Percentiles rank a stretch among this genome's conserved stretches.
These are phyloP conservation scores for Saccharum spontaneum DNA, from an alignment of 176 grass and related monocot genomes.

Conservation along the genomic window DNA sequence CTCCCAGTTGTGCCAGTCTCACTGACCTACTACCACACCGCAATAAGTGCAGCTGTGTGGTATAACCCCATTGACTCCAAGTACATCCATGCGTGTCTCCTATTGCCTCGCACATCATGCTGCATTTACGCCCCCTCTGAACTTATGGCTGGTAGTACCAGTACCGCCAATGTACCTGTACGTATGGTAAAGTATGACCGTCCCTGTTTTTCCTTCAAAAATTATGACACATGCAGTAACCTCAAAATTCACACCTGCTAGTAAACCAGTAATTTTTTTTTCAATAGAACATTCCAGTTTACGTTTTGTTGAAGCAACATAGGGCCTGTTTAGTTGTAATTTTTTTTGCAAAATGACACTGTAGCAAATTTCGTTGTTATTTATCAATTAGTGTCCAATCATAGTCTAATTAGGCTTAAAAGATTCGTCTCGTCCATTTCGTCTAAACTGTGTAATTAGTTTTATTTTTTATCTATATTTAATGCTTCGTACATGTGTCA, in stretches of 20 bases:
- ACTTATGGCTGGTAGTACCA: neutral
- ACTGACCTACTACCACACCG: conserved; percentile 22
- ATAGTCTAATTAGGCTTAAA: too few relatives aligned
- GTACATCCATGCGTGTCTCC: conserved; percentile 35
- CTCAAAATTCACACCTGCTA: neutral
- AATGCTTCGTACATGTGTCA: too few relatives aligned
- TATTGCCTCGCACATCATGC: neutral
- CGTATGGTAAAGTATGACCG: conserved; percentile 13
- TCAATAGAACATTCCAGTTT: too few relatives aligned
- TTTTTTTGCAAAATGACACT: too few relatives aligned
- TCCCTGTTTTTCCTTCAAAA: neutral
- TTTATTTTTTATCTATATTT: too few relatives aligned
- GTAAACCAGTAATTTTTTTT: too few relatives aligned
- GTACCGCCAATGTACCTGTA: neutral
- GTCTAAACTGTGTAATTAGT: too few relatives aligned
- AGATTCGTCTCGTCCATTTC: too few relatives aligned
- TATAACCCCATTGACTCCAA: conserved; percentile 38
- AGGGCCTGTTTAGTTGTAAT: too few relatives aligned
- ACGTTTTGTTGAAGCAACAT: too few relatives aligned
- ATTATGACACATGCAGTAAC: neutral
- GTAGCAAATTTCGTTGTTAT: too few relatives aligned
- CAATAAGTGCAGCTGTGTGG: conserved; percentile 30
- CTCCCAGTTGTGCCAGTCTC: neutral
- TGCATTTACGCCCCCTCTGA: neutral
- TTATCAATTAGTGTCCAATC: too few relatives aligned